These are phyloP conservation scores for Posidonia australis DNA, from an alignment of 106 monocot species.

Conservation along the genomic window DNA sequence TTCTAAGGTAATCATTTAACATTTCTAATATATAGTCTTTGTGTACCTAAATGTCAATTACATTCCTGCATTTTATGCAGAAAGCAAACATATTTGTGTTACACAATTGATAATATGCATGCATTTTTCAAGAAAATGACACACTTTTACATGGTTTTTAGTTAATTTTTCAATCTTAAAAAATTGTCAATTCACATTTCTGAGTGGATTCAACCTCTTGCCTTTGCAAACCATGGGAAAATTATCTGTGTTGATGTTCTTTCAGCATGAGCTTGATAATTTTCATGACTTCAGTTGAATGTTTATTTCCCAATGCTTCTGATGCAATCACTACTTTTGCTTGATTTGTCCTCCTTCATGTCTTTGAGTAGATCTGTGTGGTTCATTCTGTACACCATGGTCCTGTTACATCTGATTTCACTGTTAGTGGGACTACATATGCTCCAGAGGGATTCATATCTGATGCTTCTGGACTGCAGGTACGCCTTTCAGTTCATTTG, in stretches of 20 bases:
- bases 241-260: too few relatives aligned
- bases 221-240: too few relatives aligned
- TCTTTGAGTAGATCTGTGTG: slow-evolving; percentile 63
- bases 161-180: too few relatives aligned
- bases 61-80: neutral
- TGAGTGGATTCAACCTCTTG: too few relatives aligned
- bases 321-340: neutral
- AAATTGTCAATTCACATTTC: too few relatives aligned
- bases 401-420: slow-evolving; percentile 69
- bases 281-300: too few relatives aligned
- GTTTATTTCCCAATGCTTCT: neutral
- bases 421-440: slow-evolving; percentile 89
- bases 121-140: too few relatives aligned
- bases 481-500: slow-evolving; percentile 9
- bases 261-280: too few relatives aligned
- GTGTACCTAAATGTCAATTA: neutral
- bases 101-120: too few relatives aligned
- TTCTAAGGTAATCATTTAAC: slow-evolving; percentile 58
- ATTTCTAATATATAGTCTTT: neutral
- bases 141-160: too few relatives aligned
- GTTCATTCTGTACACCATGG: slow-evolving; percentile 78
- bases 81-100: neutral
- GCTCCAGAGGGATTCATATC: slow-evolving; percentile 93
- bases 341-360: neutral
- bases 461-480: slow-evolving; percentile 69